Evolutionary conservation across 345 rosid genomes (phyloP), one percentile per base, ranked within the genome.

Genomic region (Lepidium didymum): DNA sequence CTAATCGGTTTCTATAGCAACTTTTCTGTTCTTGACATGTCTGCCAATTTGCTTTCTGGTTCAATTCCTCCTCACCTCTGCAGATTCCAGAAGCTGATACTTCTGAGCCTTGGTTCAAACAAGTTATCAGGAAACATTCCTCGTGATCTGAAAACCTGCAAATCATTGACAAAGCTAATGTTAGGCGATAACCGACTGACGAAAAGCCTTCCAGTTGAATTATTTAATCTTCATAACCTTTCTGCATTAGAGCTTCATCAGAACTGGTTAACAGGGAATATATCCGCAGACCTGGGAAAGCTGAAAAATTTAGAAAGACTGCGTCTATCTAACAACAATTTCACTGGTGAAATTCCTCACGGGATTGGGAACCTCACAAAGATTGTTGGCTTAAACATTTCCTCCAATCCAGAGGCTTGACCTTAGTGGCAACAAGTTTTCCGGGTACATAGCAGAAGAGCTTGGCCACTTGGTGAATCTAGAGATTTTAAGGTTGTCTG

Each of bases 321-420:
- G 15, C 86, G 79, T 61, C 66, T 90, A 64, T 81, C 95, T 27
- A 78, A 85, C 71, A 87, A 90, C 81, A 74, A 77, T 55, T 86
- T 90, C 49, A 15, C 77, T 12, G 86, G 85, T 35, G 61, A 64
- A 43, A 76, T 90, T 50, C 92, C 95, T 31, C 77, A 76, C 40
- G 95, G 87, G 76, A 80, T 87, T 43, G 85, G 83, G 53, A 85
- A 76, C 53, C 81, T 90, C 50, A 72, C 68, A 59, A 84, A 82
- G 54, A 89, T 90, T 53, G 97, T 88, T 70, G 72, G 85, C 15
- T 86, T 90, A 38, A 87, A 90, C 71, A 74, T 86, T 41, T 90
- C 97, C 40, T 86, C 92, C 8, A 90, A 90, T 87, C 55, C 92
- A 90, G 78, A 73, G 97, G 75, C 90, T 90, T 80, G 97, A 90